Evolutionary conservation across 306 rosid species (phyloP).

Genomic region (Pterocarpus santalinus): DNA sequence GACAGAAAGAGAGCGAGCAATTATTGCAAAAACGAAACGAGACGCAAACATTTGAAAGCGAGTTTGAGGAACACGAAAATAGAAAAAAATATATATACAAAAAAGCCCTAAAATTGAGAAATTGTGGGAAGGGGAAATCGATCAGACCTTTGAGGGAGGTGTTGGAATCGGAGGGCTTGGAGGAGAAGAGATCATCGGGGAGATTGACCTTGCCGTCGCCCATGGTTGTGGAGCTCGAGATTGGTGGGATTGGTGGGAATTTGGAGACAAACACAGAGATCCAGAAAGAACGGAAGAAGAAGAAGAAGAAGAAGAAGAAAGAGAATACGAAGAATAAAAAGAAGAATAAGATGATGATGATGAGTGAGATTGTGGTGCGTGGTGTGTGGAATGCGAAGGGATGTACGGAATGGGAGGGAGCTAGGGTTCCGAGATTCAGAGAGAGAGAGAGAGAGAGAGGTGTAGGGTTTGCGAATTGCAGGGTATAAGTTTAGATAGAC

Average conservation of each 20-base stretch:
- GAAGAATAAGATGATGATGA: neutral
- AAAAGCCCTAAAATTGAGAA: conserved; percentile 42
- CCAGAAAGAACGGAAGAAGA: conserved; percentile 29
- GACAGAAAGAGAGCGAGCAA: conserved; percentile 18
- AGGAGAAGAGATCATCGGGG: conserved; percentile 68
- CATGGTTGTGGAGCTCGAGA: conserved; percentile 51
- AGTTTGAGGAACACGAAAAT: conserved; percentile 7
- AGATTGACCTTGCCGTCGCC: conserved; percentile 65
- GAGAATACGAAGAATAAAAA: neutral
- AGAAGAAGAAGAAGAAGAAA: neutral
- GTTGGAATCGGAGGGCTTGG: conserved; percentile 54
- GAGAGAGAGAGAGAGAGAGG: conserved; percentile 29
- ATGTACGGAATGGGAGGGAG: conserved; percentile 30
- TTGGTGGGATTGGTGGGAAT: conserved; percentile 42
- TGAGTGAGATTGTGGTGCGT: neutral
- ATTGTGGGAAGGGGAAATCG: neutral
- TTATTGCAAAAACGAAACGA: conserved; percentile 21
- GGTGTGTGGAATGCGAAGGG: conserved; percentile 34
- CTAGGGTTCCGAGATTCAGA: conserved; percentile 31
- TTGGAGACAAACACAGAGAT: conserved; percentile 39
- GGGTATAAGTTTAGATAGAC: conserved; percentile 50
- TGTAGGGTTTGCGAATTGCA: conserved; percentile 60
- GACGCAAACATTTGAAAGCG: conserved; percentile 5
- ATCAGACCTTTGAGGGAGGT: conserved; percentile 54
- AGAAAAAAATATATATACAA: no score